phyloP scores from a whole-genome alignment of 495 filamentous ascomycete species.

The Aspergillus saccharolyticus region DNA sequence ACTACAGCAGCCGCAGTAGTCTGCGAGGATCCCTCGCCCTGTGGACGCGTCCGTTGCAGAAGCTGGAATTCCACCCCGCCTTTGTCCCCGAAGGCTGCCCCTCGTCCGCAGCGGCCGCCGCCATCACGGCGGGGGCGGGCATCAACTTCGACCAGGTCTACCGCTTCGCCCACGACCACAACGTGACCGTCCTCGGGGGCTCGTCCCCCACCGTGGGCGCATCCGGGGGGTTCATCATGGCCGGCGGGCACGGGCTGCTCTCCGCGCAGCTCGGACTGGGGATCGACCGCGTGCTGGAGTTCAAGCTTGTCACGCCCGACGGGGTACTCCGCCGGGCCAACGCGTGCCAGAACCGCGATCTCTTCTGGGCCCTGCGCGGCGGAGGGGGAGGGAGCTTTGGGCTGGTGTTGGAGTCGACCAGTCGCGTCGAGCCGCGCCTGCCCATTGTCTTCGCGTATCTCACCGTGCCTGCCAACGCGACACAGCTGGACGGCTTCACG shows the following conservation, averaged over 20 bases:
- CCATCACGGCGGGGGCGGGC: constrained; percentile 24
- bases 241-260: constrained; percentile 17
- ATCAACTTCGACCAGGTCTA: constrained; percentile 18
- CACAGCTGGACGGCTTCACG: no score
- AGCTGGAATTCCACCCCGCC: constrained; percentile 16
- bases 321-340: constrained; percentile 39
- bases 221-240: constrained; percentile 20
- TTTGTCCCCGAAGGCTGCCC: constrained; percentile 22
- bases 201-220: constrained; percentile 17
- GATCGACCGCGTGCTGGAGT: constrained; percentile 19
- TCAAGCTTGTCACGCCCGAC: constrained; percentile 44
- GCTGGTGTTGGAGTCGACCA: no score
- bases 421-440: no score
- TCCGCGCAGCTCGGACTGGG: constrained; percentile 15
- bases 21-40: constrained; percentile 21
- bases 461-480: no score
- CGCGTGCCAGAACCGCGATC: constrained; percentile 42
- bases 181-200: constrained; percentile 22
- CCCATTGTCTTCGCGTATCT: no score
- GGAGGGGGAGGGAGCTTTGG: background rate
- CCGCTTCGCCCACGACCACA: constrained; percentile 11
- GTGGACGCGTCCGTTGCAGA: constrained; percentile 29
- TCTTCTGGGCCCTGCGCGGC: constrained; percentile 45
- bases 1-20: constrained; percentile 14
- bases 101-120: constrained; percentile 13